These are phyloP conservation scores for Flaveria bidentis DNA, from an alignment of 129 eudicot genomes.

Conservation along the genomic window DNA sequence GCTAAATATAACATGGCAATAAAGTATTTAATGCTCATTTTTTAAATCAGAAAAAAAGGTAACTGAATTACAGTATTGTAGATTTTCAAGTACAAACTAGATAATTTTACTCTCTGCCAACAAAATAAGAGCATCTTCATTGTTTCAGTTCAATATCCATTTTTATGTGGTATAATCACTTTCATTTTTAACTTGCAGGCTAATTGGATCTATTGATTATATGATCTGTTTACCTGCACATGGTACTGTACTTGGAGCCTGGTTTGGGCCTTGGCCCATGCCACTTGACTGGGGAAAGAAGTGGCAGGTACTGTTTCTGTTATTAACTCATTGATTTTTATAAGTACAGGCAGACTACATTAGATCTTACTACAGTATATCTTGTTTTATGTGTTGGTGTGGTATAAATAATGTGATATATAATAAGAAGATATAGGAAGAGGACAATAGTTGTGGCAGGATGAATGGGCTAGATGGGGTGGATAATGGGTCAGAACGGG, in stretches of 20 bases:
- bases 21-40: background rate
- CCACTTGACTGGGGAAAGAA: constrained; percentile 63
- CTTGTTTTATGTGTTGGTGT: background rate
- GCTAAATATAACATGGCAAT: background rate
- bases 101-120: background rate
- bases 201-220: constrained; percentile 49
- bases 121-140: constrained; percentile 2
- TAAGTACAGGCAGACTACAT: too few species aligned
- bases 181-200: constrained; percentile 44
- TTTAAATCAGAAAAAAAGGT: too few species aligned
- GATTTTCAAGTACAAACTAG: background rate
- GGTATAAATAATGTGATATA: background rate
- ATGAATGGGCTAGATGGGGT: background rate
- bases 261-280: constrained; percentile 26
- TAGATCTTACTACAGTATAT: background rate
- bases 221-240: constrained; percentile 85
- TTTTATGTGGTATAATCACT: background rate
- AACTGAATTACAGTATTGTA: background rate
- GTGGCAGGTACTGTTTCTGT: constrained; percentile 68
- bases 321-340: too few species aligned
- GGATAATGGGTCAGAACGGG: background rate
- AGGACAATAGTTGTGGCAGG: background rate
- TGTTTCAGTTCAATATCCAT: background rate
- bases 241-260: constrained; percentile 82
- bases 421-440: background rate